Evolutionary conservation across 1,284 basidiomycete genomes (phyloP).

Genomic region (Schizophyllum amplum): DNA sequence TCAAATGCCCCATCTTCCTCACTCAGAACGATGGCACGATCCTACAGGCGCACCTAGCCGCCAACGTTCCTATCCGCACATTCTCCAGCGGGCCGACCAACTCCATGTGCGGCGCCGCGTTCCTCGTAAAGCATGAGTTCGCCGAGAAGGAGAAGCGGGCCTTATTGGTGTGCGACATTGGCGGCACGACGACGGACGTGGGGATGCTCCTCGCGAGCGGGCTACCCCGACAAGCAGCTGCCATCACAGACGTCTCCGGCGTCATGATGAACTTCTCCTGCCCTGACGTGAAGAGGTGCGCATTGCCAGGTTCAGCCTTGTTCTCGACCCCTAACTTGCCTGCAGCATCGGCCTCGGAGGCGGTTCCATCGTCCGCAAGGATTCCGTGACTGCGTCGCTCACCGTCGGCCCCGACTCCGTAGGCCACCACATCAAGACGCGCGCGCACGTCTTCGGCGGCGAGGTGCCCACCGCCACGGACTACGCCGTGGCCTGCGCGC

Average conservation of each 20-base stretch:
- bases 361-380: slow-evolving; percentile 37
- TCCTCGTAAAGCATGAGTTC: slow-evolving; percentile 29
- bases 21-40: slow-evolving; percentile 57
- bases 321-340: background rate
- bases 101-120: slow-evolving; percentile 57
- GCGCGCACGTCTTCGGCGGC: slow-evolving; percentile 46
- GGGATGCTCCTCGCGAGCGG: slow-evolving; percentile 30
- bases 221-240: slow-evolving; percentile 17
- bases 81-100: slow-evolving; percentile 60
- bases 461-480: slow-evolving; percentile 46
- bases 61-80: slow-evolving; percentile 51
- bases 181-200: slow-evolving; percentile 23
- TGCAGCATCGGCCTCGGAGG: slow-evolving; percentile 44
- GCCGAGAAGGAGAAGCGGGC: slow-evolving; percentile 25
- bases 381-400: slow-evolving; percentile 23
- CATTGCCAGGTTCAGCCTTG: background rate
- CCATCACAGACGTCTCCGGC: slow-evolving; percentile 15
- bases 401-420: slow-evolving; percentile 54
- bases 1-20: slow-evolving; percentile 49
- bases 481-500: slow-evolving; percentile 37
- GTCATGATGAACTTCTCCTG: slow-evolving; percentile 22
- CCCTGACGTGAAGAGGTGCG: slow-evolving; percentile 30
- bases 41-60: slow-evolving; percentile 40
- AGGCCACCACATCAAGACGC: slow-evolving; percentile 40
- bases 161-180: slow-evolving; percentile 51